Conservation (phyloP, 2,329 filamentous ascomycete species). For the Aspergillus tanneri region DNA sequence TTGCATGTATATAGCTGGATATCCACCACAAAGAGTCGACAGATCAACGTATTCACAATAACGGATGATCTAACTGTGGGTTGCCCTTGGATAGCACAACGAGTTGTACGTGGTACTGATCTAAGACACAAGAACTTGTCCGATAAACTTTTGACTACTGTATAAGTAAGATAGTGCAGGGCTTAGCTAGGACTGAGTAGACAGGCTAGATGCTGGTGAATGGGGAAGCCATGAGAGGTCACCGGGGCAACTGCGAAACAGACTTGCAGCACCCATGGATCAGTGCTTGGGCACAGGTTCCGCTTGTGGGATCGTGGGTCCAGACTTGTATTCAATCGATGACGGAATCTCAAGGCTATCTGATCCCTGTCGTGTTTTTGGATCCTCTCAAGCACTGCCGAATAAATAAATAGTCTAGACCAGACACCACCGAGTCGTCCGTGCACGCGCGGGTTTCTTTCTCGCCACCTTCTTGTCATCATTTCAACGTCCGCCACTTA, state of each 20-base stretch:
- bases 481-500: background rate
- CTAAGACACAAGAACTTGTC: too few species aligned
- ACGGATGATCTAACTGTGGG: too few species aligned
- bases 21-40: too few species aligned
- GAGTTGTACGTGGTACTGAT: too few species aligned
- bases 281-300: constrained; percentile 2
- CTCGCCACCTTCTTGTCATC: background rate
- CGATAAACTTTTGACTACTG: too few species aligned
- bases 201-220: too few species aligned
- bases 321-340: constrained; percentile 5
- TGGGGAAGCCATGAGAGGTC: too few species aligned
- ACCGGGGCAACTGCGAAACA: constrained; percentile 16
- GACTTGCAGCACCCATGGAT: constrained; percentile 12
- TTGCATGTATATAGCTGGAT: background rate
- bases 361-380: background rate
- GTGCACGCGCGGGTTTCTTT: background rate
- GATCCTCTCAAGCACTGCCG: background rate
- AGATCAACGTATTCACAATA: too few species aligned
- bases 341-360: constrained; percentile 6
- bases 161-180: background rate
- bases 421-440: background rate
- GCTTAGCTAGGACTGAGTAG: too few species aligned
- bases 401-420: background rate
- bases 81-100: too few species aligned
- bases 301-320: constrained; percentile 10